Conservation (phyloP, 129 eudicot species). For the Helichrysum umbraculigerum region DNA sequence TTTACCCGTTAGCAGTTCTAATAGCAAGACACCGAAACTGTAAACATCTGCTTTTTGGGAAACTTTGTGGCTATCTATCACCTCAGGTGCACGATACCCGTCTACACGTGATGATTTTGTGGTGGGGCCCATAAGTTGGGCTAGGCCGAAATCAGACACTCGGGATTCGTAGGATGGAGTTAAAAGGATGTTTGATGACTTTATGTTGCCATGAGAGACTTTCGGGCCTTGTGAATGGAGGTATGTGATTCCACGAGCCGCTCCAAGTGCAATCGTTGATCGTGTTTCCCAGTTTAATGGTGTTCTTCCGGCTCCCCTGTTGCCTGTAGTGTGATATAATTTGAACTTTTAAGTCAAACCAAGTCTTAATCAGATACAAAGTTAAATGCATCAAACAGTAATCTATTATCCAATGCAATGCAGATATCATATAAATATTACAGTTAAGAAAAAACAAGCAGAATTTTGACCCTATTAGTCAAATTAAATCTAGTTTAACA, state of each 20-base stretch:
- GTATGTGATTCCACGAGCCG: conserved; percentile 73
- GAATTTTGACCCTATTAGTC: too few species aligned
- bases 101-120: conserved; percentile 64
- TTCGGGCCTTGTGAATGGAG: conserved; percentile 70
- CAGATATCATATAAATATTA: too few species aligned
- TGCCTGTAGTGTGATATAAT: conserved; percentile 39
- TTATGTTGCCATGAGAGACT: conserved; percentile 82
- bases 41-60: conserved; percentile 84
- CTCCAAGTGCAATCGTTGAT: conserved; percentile 70
- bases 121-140: conserved; percentile 70
- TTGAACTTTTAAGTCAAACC: too few species aligned
- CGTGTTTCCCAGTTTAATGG: conserved; percentile 87
- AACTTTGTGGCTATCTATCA: conserved; percentile 58
- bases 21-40: conserved; percentile 77
- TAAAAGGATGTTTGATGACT: conserved; percentile 80
- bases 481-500: too few species aligned
- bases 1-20: conserved; percentile 80
- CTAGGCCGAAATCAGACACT: conserved; percentile 80
- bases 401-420: too few species aligned
- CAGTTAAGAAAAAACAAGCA: too few species aligned
- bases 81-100: conserved; percentile 91
- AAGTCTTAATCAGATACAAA: background rate
- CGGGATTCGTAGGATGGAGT: conserved; percentile 74
- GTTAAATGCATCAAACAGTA: background rate
- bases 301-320: conserved; percentile 82